These are phyloP conservation scores for Eucalyptus viminalis DNA, from an alignment of 345 rosid genomes.

Conservation along the genomic window DNA sequence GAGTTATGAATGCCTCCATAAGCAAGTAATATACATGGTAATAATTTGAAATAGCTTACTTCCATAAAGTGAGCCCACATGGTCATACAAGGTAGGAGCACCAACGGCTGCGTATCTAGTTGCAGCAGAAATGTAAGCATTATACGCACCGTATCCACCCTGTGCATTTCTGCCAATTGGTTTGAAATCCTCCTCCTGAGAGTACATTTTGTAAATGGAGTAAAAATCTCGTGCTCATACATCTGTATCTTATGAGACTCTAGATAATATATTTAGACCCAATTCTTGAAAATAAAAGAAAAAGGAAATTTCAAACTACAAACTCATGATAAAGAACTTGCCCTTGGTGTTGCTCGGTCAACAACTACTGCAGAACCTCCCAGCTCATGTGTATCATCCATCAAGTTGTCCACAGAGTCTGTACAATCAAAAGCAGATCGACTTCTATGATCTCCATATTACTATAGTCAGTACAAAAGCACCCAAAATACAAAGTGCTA, in stretches of 20 bases:
- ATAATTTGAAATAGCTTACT: constrained; percentile 28
- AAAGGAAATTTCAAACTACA: neutral
- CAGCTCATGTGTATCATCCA: constrained; percentile 86
- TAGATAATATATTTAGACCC: neutral
- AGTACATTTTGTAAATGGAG: neutral
- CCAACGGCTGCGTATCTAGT: constrained; percentile 94
- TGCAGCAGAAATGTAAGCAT: constrained; percentile 95
- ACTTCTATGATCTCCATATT: neutral
- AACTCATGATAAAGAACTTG: constrained; percentile 1
- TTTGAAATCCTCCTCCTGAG: constrained; percentile 82
- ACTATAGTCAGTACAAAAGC: neutral
- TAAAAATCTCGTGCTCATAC: neutral
- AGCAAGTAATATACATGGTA: neutral
- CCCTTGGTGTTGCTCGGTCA: constrained; percentile 98
- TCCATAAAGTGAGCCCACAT: constrained; percentile 64
- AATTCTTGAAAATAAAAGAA: neutral
- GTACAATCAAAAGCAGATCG: neutral
- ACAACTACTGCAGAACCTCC: constrained; percentile 88
- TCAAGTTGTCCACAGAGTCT: constrained; percentile 89
- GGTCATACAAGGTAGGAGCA: constrained; percentile 93
- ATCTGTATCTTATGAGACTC: neutral
- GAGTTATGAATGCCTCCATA: neutral
- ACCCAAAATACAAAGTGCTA: neutral
- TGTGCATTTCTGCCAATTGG: constrained; percentile 41
- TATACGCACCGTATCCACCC: constrained; percentile 95